Base-by-base conservation (phyloP, 179 eudicot genomes). In the Corrigiola litoralis region DNA sequence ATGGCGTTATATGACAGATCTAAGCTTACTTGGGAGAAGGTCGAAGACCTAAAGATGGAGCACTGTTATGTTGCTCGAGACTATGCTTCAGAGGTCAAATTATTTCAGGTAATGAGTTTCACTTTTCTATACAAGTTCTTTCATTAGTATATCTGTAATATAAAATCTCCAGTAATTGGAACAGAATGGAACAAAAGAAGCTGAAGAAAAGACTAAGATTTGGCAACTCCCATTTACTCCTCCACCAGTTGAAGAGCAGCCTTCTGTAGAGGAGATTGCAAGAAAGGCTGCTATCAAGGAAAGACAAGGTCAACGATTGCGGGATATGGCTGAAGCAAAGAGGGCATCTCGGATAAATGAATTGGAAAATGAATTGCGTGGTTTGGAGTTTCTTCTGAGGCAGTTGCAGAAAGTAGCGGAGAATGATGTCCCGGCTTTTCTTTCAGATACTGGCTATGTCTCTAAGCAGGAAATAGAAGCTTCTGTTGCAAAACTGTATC, bases 161-260 rank as follows among this genome's bases (percentile, higher is more conserved):
- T 65, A 14, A 50, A 50, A 33, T n/a, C 48, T 61, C 44, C 41
- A 37, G 51, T 40, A 20, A 52, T 12, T 72, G 44, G 62, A 56
- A 75, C 81, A 94, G 99, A 79, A 83, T 73, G 91, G 92, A 64
- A 73, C 82, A 20, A 85, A 81, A 67, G 92, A 90, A 79, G 91
- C 89, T 17, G 85, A 94, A 75, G 94, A 90, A 66, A 90, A 85
- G 80, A 86, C 87, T 52, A 84, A 81, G 67, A 81, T 81, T 63
- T 94, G 99, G 99, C 99, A 94, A 72, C 95, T 94, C 53, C 94
- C 96, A n/a, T 94, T 87, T 79, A 87, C 87, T 32, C 97, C 99
- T 8, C 54, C 86, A 58, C 95, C 95, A 58, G 82, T 48, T 58
- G 97, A 90, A 69, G 94, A 86, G 76, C 89, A 77, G 66, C 96